A percentile compares a stretch with the other conserved stretches of the same genome.
phyloP scores from a whole-genome alignment of 768 basidiomycete species.

The Mycena amicta region DNA sequence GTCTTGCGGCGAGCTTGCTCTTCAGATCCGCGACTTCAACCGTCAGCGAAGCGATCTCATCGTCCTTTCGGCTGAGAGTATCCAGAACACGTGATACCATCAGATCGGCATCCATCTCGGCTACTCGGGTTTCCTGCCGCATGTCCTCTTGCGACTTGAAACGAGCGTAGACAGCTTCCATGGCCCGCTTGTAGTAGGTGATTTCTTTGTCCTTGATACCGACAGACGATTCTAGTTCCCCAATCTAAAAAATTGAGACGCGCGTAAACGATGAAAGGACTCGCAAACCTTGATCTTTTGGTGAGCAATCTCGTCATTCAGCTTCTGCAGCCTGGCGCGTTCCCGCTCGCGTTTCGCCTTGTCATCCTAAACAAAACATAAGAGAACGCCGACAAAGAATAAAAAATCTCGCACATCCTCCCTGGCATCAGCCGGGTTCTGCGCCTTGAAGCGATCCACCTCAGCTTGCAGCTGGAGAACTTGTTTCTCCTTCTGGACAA shows the following conservation, averaged over 20 bases:
- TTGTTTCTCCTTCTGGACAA: slow-evolving; percentile 86
- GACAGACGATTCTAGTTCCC: slow-evolving; percentile 51
- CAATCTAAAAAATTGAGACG: slow-evolving; percentile 41
- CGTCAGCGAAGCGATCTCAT: slow-evolving; percentile 57
- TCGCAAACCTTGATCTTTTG: slow-evolving; percentile 67
- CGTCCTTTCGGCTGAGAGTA: slow-evolving; percentile 50
- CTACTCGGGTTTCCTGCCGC: slow-evolving; percentile 45
- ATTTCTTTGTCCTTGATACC: slow-evolving; percentile 72
- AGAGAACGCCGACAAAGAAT: not conserved
- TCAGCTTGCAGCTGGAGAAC: slow-evolving; percentile 74
- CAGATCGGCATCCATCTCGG: slow-evolving; percentile 63
- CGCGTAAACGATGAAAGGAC: not conserved
- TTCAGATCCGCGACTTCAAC: slow-evolving; percentile 54
- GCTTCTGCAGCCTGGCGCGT: slow-evolving; percentile 65
- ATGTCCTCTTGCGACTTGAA: slow-evolving; percentile 62
- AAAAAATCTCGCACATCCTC: slow-evolving; percentile 54
- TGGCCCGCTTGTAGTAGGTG: slow-evolving; percentile 76
- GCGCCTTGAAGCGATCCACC: slow-evolving; percentile 61
- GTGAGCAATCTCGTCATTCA: slow-evolving; percentile 75
- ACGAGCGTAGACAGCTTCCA: slow-evolving; percentile 86
- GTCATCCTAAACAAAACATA: not conserved
- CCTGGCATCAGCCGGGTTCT: slow-evolving; percentile 56
- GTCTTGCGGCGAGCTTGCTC: slow-evolving; percentile 51
- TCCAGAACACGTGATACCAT: slow-evolving; percentile 77
- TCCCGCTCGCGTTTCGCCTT: slow-evolving; percentile 73